Conservation (phyloP, 2,329 filamentous ascomycete genomes). For the Venturia aucupariae region DNA sequence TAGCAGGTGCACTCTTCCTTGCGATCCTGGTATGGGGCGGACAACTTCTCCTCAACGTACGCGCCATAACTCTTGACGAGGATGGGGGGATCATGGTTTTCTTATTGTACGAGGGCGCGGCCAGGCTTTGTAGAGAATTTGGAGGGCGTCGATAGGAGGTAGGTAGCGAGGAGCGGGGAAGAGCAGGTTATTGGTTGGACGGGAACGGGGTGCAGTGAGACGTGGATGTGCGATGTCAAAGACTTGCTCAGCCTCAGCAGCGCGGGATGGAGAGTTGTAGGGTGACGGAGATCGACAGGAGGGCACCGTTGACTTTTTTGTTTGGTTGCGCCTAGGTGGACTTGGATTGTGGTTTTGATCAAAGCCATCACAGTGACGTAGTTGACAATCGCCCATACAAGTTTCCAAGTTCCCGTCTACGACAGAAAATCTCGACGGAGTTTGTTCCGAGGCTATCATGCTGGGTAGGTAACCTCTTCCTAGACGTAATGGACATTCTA, state of each 20-base stretch:
- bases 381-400: too few species aligned
- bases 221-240: not conserved
- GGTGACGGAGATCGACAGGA: not conserved
- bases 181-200: not conserved
- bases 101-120: not conserved
- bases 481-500: too few species aligned
- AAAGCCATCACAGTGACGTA: not conserved
- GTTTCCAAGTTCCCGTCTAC: too few species aligned
- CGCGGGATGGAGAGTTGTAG: not conserved
- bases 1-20: not conserved
- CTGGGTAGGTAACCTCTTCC: too few species aligned
- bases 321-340: not conserved
- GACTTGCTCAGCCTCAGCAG: not conserved
- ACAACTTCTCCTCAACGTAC: slow-evolving; percentile 1
- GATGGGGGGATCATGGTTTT: not conserved
- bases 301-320: not conserved
- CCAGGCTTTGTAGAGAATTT: not conserved
- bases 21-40: slow-evolving; percentile 1
- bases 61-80: not conserved
- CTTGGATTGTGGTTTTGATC: not conserved
- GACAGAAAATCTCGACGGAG: not conserved
- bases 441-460: not conserved
- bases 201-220: not conserved
- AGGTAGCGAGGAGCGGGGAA: slow-evolving; percentile 1
- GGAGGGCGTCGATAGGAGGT: not conserved